Conservation (phyloP, 139 green algal species). For the Chlorella sp. region DNA sequence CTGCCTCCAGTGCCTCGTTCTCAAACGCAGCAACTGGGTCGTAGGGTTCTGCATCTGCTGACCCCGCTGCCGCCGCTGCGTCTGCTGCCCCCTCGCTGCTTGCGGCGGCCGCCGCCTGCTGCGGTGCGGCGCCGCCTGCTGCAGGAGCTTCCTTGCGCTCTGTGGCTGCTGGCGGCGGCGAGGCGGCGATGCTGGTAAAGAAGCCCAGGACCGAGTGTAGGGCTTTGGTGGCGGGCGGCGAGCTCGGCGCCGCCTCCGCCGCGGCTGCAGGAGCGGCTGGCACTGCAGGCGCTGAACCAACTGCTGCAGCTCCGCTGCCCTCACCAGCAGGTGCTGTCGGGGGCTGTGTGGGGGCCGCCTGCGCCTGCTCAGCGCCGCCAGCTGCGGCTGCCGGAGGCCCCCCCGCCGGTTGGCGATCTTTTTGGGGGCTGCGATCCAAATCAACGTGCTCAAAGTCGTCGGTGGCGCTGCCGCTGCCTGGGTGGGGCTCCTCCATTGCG, state of each 20-base stretch:
- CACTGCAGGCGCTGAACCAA: too few species aligned
- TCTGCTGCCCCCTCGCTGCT: background rate
- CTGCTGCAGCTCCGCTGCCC: too few species aligned
- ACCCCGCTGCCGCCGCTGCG: background rate
- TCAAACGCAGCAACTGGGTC: slow-evolving; percentile 11
- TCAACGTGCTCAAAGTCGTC: too few species aligned
- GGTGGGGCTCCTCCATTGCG: background rate
- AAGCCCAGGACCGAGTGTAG: background rate
- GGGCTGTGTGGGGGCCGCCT: too few species aligned
- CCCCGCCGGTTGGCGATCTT: too few species aligned
- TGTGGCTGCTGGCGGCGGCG: too few species aligned
- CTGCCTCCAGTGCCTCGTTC: slow-evolving; percentile 19
- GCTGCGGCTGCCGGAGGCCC: too few species aligned
- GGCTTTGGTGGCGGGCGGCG: background rate
- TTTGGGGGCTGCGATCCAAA: too few species aligned
- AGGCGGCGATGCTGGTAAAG: background rate
- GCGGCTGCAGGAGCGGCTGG: background rate
- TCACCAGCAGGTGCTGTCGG: too few species aligned
- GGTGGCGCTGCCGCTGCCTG: too few species aligned
- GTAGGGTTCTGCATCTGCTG: background rate
- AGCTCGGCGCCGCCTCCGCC: background rate
- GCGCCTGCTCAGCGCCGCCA: too few species aligned
- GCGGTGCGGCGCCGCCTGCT: background rate
- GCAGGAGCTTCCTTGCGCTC: background rate
- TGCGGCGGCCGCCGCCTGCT: background rate